These are phyloP conservation scores for Lepraria neglecta DNA, from an alignment of 495 filamentous ascomycete species.

Conservation along the genomic window DNA sequence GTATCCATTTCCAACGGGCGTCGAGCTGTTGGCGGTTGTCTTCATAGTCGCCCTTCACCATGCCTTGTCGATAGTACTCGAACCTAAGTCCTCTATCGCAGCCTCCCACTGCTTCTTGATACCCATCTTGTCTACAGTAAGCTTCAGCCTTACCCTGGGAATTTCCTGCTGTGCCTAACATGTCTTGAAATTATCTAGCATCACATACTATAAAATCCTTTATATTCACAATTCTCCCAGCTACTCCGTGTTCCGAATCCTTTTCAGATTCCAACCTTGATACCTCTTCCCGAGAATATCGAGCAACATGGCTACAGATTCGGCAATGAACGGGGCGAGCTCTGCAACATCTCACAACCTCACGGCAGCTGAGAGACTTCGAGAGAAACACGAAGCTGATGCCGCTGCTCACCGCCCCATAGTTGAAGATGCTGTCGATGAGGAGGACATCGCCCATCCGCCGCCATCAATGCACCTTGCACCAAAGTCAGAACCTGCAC, in stretches of 20 bases:
- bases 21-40: constrained; percentile 4
- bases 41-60: not conserved
- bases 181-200: not conserved
- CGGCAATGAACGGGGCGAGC: constrained; percentile 37
- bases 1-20: constrained; percentile 1
- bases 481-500: constrained; percentile 13
- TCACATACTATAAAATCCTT: not conserved
- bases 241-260: not conserved
- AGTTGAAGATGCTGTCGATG: constrained; percentile 73
- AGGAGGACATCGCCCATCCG: constrained; percentile 63
- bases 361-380: constrained; percentile 65
- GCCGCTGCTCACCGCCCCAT: constrained; percentile 58
- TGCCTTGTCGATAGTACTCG: constrained; percentile 1
- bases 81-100: too few species aligned
- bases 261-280: not conserved
- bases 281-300: not conserved
- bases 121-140: not conserved
- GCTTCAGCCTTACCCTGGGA: not conserved
- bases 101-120: not conserved
- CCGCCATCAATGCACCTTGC: constrained; percentile 37
- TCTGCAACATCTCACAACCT: constrained; percentile 30
- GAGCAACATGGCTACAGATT: constrained; percentile 27
- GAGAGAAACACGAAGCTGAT: constrained; percentile 65
- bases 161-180: not conserved
- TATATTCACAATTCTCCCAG: not conserved